Conservation (phyloP, 768 basidiomycete species). For the Lanmaoa rubissima region DNA sequence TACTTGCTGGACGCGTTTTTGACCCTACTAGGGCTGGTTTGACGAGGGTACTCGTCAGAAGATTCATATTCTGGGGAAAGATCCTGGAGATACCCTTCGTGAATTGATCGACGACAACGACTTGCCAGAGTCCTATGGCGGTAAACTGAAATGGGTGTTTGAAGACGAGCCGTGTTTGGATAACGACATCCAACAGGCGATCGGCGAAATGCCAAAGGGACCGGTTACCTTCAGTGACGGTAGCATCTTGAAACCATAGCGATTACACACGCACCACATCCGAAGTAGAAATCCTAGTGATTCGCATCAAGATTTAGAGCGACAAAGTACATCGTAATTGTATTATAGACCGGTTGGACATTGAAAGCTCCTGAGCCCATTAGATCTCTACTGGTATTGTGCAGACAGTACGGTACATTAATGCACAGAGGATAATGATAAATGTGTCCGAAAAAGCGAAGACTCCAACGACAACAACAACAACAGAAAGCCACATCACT, state of each 20-base stretch:
- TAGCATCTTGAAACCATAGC: conserved; percentile 29
- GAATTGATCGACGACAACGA: conserved; percentile 46
- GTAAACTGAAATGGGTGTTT: conserved; percentile 68
- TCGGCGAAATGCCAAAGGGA: conserved; percentile 56
- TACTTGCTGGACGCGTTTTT: background rate
- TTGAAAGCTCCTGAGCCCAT: background rate
- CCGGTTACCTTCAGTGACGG: conserved; percentile 52
- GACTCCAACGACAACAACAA: background rate
- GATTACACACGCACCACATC: too few relatives aligned
- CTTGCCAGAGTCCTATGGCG: conserved; percentile 73
- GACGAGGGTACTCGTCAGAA: conserved; percentile 77
- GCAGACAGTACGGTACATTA: conserved; percentile 29
- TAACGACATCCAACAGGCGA: conserved; percentile 42
- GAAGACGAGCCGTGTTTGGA: conserved; percentile 68
- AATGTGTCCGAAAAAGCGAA: conserved; percentile 6
- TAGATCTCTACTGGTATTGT: conserved; percentile 14
- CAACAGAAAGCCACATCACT: conserved; percentile 18
- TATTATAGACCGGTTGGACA: background rate
- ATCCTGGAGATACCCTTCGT: conserved; percentile 51
- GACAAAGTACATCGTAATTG: background rate
- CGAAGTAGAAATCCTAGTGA: background rate
- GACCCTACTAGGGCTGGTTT: conserved; percentile 64
- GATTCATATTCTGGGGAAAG: conserved; percentile 68
- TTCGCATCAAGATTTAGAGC: too few relatives aligned
- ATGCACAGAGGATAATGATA: conserved; percentile 29